Conservation (phyloP, 495 filamentous ascomycete genomes). For the Ramalina intermedia region DNA sequence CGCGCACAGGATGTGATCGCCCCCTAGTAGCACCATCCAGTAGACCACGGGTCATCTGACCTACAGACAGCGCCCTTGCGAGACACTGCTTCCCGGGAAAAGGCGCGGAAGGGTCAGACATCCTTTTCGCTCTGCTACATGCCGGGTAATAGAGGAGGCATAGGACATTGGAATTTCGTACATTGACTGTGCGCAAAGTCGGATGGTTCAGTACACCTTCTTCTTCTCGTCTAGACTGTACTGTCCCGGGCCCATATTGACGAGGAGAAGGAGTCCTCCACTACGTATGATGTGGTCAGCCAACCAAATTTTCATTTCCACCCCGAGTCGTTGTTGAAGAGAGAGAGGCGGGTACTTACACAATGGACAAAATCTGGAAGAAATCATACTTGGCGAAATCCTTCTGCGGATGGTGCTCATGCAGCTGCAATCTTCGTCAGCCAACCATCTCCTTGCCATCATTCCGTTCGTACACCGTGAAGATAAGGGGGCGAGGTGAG, state of each 20-base stretch:
- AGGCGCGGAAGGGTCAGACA: too few species aligned
- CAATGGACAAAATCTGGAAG: conserved; percentile 98
- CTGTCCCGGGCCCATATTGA: conserved; percentile 96
- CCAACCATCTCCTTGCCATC: not conserved
- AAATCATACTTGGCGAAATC: conserved; percentile 99
- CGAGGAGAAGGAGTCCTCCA: conserved; percentile 82
- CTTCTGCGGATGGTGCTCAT: conserved; percentile 96
- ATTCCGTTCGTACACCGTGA: not conserved
- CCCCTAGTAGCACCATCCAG: too few species aligned
- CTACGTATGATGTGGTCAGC: conserved; percentile 22
- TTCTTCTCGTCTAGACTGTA: conserved; percentile 99
- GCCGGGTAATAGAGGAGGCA: not conserved
- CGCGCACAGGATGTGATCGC: too few species aligned
- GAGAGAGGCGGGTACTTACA: conserved; percentile 41
- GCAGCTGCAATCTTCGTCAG: conserved; percentile 46
- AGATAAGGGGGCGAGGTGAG: not conserved
- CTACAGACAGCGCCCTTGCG: too few species aligned
- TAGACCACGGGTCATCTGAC: too few species aligned
- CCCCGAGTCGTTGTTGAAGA: not conserved
- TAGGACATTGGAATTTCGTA: not conserved
- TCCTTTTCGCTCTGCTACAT: too few species aligned
- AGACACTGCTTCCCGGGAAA: too few species aligned
- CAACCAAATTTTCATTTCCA: not conserved
- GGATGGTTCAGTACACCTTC: conserved; percentile 70
- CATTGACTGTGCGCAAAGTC: not conserved